A percentile compares a stretch with the other conserved stretches of the same genome.
Evolutionary conservation across 768 basidiomycete genomes (phyloP).

Genomic region (Russula brevipes): DNA sequence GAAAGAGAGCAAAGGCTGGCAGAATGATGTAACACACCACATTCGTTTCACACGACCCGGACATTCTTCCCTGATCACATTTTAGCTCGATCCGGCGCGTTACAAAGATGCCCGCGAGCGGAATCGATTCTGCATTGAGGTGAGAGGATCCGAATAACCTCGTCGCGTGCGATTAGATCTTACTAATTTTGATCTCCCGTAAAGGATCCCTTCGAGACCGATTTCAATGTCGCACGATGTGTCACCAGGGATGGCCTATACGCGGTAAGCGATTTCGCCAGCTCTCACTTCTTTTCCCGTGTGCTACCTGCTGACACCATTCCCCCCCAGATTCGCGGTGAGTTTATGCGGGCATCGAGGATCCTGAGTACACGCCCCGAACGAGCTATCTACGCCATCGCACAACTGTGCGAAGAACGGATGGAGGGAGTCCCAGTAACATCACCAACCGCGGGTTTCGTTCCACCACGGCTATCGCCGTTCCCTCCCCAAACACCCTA

Average conservation of each 20-base stretch:
- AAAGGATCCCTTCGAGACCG: conserved; percentile 94
- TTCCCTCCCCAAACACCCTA: conserved; percentile 67
- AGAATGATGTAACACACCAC: conserved; percentile 50
- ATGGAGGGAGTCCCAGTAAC: conserved; percentile 55
- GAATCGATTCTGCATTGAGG: conserved; percentile 95
- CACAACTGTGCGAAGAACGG: conserved; percentile 90
- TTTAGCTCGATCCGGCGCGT: conserved; percentile 33
- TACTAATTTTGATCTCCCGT: neutral
- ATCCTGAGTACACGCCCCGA: conserved; percentile 77
- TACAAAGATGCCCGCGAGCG: conserved; percentile 76
- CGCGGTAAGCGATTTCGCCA: conserved; percentile 50
- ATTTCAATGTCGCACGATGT: conserved; percentile 94
- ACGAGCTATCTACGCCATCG: conserved; percentile 73
- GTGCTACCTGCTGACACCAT: conserved; percentile 7
- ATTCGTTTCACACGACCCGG: neutral
- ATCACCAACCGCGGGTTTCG: conserved; percentile 39
- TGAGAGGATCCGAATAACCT: conserved; percentile 31
- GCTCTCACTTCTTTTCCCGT: neutral
- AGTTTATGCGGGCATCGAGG: conserved; percentile 93
- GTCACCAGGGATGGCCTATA: conserved; percentile 96
- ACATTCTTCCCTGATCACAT: neutral
- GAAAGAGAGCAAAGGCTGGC: conserved; percentile 94
- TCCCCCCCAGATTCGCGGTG: conserved; percentile 78
- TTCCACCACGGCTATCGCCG: conserved; percentile 41
- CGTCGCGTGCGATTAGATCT: neutral